Evolutionary conservation across 345 rosid species (phyloP).

Genomic region (Arabidopsis arenosa): DNA sequence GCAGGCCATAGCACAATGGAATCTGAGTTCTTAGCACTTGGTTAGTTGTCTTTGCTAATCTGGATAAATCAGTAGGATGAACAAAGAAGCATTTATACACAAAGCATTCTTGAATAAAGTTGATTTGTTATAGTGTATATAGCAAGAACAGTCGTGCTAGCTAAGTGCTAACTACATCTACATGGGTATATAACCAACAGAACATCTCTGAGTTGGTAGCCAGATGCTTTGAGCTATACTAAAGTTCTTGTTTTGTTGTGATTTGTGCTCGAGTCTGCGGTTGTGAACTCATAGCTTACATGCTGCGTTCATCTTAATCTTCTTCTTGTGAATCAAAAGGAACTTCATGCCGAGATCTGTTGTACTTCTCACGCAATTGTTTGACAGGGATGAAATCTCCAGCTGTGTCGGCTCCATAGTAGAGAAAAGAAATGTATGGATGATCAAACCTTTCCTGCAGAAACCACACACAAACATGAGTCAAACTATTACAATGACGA

Average conservation of each 20-base stretch:
- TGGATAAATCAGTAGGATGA: background rate
- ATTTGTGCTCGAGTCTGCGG: constrained; percentile 3
- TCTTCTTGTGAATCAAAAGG: constrained; percentile 67
- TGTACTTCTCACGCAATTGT: constrained; percentile 87
- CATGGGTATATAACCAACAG: constrained; percentile 16
- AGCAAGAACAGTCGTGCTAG: constrained; percentile 19
- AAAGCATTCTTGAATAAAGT: constrained; percentile 36
- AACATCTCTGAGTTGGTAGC: background rate
- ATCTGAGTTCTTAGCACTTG: constrained; percentile 43
- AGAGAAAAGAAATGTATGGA: constrained; percentile 80
- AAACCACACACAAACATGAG: constrained; percentile 25
- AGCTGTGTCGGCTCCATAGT: constrained; percentile 79
- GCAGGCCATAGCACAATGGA: constrained; percentile 64
- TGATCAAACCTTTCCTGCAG: constrained; percentile 90
- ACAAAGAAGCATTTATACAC: constrained; percentile 20
- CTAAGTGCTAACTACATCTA: constrained; percentile 14
- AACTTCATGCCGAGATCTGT: constrained; percentile 75
- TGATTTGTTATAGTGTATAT: constrained; percentile 20
- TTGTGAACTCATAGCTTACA: constrained; percentile 30
- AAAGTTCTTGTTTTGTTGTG: constrained; percentile 7
- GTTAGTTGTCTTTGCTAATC: background rate
- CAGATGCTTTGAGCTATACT: constrained; percentile 7
- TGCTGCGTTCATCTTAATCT: constrained; percentile 40
- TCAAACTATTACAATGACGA: constrained; percentile 9
- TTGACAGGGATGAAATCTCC: constrained; percentile 95